Evolutionary conservation across 345 rosid species (phyloP), one percentile per base, ranked within the genome.

Genomic region (Cardamine occulta): DNA sequence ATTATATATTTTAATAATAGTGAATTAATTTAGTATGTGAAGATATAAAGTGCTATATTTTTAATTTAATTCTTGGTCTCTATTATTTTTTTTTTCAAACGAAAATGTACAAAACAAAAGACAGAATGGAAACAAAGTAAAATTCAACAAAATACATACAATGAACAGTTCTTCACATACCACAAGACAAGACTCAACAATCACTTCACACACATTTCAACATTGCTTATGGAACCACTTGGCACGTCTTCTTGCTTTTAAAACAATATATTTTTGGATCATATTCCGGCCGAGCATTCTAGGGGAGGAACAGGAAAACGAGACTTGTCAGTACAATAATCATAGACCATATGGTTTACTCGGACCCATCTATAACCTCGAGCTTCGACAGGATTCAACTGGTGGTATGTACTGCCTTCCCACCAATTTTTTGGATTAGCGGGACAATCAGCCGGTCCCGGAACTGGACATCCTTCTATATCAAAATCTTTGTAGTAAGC

Each of bases 311-410:
- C 82, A 1, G 87, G 94, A 84, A 84, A 87, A 5, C 98, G 86
- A 35, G 94, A 85, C 68, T 68, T 83, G 37, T 93, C 98, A 19
- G 84, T 76, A 57, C 97, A 93, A 79, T 93, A 93, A 66, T 93
- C 93, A 26, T 93, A 93, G 56, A 87, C 83, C 94, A 93, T 87
- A 85, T 91, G 97, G 86, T 91, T 91, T 65, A 88, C 29, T 55
- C 98, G 92, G 68, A 93, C 98, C 97, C 98, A 93, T 60, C 89
- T 80, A 87, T 91, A 93, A 18, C 79, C 70, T 75, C 93, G 85
- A 72, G 96, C 89, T 61, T 93, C 90, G 13, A 79, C 4, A 9
- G 94, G 83, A 19, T 69, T 86, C 28, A 93, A 89, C 26, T 79
- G 85, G 24, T 86, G 88, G 66, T 88, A 87, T 12, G 71, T 65